These are phyloP conservation scores for Salix dunnii DNA, from an alignment of 345 rosid species.

Conservation along the genomic window DNA sequence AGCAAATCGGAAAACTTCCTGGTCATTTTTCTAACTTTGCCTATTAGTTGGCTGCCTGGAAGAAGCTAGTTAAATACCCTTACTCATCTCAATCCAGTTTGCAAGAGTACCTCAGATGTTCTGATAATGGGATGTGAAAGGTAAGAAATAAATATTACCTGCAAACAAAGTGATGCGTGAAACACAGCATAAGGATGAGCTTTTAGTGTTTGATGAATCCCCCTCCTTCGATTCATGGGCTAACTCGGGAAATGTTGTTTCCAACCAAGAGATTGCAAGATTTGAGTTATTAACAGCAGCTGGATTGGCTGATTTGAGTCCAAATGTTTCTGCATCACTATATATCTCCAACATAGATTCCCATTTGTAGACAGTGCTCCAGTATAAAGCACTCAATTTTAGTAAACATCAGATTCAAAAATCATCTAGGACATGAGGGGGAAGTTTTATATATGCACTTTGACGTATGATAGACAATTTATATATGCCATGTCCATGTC, in stretches of 20 bases:
- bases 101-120: not conserved
- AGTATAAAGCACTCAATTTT: slow-evolving; percentile 21
- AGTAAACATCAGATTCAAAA: slow-evolving; percentile 3
- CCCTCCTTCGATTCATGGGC: slow-evolving; percentile 44
- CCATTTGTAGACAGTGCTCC: slow-evolving; percentile 70
- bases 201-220: slow-evolving; percentile 44
- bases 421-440: not conserved
- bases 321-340: slow-evolving; percentile 74
- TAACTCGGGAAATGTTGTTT: slow-evolving; percentile 85
- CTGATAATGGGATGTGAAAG: not conserved
- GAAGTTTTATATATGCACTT: not conserved
- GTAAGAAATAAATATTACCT: slow-evolving; percentile 42
- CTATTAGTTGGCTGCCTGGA: not conserved
- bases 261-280: slow-evolving; percentile 88
- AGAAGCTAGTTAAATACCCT: not conserved
- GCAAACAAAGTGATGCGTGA: slow-evolving; percentile 86
- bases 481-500: not conserved
- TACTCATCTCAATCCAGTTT: not conserved
- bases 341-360: slow-evolving; percentile 76
- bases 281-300: slow-evolving; percentile 64
- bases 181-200: slow-evolving; percentile 73
- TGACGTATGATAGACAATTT: not conserved
- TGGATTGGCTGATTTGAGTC: slow-evolving; percentile 62
- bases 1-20: not conserved
- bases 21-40: not conserved